Base-by-base conservation (phyloP, 2,329 filamentous ascomycete genomes). In the Clonostachys rhizophaga region DNA sequence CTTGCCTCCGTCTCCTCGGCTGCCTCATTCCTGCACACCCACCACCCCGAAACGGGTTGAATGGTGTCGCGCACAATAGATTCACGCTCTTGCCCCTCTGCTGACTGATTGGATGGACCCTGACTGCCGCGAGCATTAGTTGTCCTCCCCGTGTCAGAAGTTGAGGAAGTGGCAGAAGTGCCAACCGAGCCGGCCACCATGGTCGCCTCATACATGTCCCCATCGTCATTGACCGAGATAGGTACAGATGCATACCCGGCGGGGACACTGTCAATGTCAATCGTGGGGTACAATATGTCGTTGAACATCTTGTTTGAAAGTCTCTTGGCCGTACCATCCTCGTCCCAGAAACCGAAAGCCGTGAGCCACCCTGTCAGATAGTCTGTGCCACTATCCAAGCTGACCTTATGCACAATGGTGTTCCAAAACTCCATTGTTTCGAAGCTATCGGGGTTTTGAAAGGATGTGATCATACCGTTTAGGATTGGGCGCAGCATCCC, bases 341-440 rank as follows among this genome's bases (percentile, higher is more conserved):
- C 30, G 9, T 42, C 14, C 40, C 45, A 47, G 40, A 17, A 24
- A 34, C 45, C 42, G 12, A 47, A 43, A 12, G 40, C 40, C 6
- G 30, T 43, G n/a, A 47, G 40, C 34, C 45, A 43, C 16, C 45
- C 45, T 8, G 45, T 40, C 11, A 47, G 37, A 11, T 34, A 47
- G 10, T n/a, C 30, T 30, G 30, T n/a, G 11, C 45, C 45, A 12
- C 34, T 40, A 20, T 34, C 45, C 6, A 5, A 2, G 17, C 5
- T 3, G 12, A 20, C 9, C 12, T 36, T 20, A 12, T 50, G 10
- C 2, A 45, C 51, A 42, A 60, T 58, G 6, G 33, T 54, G 20
- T 50, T 55, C 69, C 71, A 75, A 52, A 75, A 74, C 3, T 57
- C 46, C 1, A 55, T 45, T 6, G 66, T 54, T 2, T 62, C 55